These are phyloP conservation scores for Phytophthora meadii DNA, from an alignment of 352 stramenopile genomes.

Conservation along the genomic window DNA sequence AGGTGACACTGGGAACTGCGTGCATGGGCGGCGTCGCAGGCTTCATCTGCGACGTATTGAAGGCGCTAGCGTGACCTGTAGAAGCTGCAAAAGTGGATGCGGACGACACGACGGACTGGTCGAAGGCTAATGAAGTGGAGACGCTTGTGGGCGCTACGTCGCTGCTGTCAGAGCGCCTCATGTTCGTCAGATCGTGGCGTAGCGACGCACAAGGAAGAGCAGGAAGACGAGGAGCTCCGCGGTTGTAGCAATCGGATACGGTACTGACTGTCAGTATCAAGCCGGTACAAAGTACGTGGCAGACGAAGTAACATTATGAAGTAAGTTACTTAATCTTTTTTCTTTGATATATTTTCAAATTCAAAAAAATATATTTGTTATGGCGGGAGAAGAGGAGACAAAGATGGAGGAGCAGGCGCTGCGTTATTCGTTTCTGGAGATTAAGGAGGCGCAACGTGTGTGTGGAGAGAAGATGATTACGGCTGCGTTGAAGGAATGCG, in stretches of 20 bases:
- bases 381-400: conserved; percentile 22
- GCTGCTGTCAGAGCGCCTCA: conserved; percentile 28
- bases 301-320: background rate
- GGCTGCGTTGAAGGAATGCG: conserved; percentile 59
- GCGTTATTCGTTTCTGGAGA: conserved; percentile 79
- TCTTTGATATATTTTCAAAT: no score
- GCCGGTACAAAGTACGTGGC: conserved; percentile 1
- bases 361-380: conserved; percentile 9
- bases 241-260: conserved; percentile 13
- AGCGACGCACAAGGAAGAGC: conserved; percentile 2
- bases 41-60: conserved; percentile 16
- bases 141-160: conserved; percentile 6
- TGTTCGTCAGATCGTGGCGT: conserved; percentile 27
- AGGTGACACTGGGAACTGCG: conserved; percentile 3
- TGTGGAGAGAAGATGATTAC: conserved; percentile 65
- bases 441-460: conserved; percentile 76
- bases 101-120: conserved; percentile 5
- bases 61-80: background rate
- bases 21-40: conserved; percentile 11
- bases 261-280: conserved; percentile 5
- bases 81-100: conserved; percentile 1
- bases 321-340: conserved; percentile 5
- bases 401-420: conserved; percentile 8
- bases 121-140: conserved; percentile 4
- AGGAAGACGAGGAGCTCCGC: conserved; percentile 12